Evolutionary conservation across 345 rosid species (phyloP), one percentile per base, ranked within the genome.

Genomic region (Syzygium aromaticum): DNA sequence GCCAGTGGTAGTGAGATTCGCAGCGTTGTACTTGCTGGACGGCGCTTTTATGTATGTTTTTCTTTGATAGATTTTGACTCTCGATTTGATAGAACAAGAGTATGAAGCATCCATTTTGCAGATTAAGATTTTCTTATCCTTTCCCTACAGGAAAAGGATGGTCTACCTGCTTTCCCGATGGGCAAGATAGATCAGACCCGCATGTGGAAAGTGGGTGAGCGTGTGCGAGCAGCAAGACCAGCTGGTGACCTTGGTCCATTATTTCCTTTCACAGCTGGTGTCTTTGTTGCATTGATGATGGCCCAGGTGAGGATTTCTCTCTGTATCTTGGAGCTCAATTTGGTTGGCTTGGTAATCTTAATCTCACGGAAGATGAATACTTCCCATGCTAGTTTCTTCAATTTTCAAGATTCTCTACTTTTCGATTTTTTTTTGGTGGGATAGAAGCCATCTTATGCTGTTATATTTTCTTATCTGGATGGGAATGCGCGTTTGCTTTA

Each of bases 121-220:
- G 52, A 21, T 40, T 87, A 22, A 77, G 51, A 8, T 25, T 49
- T 11, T 64, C 84, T 84, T 46, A 16, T 7, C 88, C 82, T 86
- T 85, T 49, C 49, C 78, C 64, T 40, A 85, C 92, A 97, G 98
- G 99, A 97, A 54, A 97, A 97, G 89, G 99, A 97, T 33, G 98
- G 98, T 30, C 92, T 97, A 57, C 99, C 98, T n/a, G 94, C 99
- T 84, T 97, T 97, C 90, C 99, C 99, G 21, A 97, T 97, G 98
- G 99, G 99, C 38, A 97, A 95, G 90, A 97, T 97, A 85, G 99
- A 97, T 84, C 98, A 95, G 91, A 97, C 98, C 54, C 95, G 95
- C 54, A 97, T 97, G 99, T 95, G 99, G 99, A 97, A 94, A 90
- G 98, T 97, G 5, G 99, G 99, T 86, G 95, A 95, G 92, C 93